Evolutionary conservation across 2,329 filamentous ascomycete species (phyloP), one percentile per base, ranked within the genome.

Genomic region (Paraconiothyrium sp.): DNA sequence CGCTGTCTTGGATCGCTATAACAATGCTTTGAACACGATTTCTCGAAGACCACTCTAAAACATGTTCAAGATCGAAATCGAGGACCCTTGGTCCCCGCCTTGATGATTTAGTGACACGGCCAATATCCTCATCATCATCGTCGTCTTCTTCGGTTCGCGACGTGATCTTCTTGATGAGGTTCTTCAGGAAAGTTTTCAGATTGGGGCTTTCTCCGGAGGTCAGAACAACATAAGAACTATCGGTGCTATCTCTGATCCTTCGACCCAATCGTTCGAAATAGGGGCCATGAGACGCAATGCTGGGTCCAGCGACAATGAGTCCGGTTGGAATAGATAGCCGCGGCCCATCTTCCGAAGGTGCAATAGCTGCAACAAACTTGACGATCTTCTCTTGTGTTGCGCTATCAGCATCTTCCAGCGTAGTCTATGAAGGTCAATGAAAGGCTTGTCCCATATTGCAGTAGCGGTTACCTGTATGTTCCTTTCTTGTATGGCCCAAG

Each of bases 1-100:
- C 92, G 64, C 91, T 93, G 72, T 95, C 92, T 74, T 93, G 90
- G 61, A 95, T 88, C 0, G 90, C 88, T 52, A 96, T 82, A 55
- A 92, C 85, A 10, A 94, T 85, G 67, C 88, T 87, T 44, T 85
- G 78, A 34, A 84, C 84, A 27, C 78, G 76, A 41, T 85, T 84
- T 9, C 83, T 80, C 61, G 82, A 83, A 14, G 89, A 82, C 76
- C 86, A 89, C 30, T 86, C 84, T 63, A 89, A 81, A 34, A 95
- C 78, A 27, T 90, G 88, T 69, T 92, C 89, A 16, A 95, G 84
- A 71, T 95, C 92, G 74, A 94, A 95, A 69, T 92, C 90, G 2
- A 94, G 84, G 61, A 91, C 86, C 74, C 87, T 89, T 37, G 86
- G 85, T 1, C 86, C 88, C 84, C 89, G 76, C n/a, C 69, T 64